Evolutionary conservation across 176 grass and related monocot genomes (phyloP).

Genomic region (Coix lacrymajobi): DNA sequence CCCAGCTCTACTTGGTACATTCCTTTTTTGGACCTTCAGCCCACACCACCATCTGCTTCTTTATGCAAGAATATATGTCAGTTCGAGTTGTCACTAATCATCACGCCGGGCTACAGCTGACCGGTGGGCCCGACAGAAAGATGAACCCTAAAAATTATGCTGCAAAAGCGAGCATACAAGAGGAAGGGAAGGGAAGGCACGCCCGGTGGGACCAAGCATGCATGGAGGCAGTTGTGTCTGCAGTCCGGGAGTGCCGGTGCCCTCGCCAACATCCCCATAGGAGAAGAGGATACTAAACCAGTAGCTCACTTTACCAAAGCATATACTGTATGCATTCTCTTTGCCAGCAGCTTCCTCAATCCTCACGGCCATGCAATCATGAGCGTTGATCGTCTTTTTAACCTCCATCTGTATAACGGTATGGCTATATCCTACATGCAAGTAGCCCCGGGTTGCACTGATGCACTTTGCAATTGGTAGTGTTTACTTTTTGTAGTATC

Average conservation of each 20-base stretch:
- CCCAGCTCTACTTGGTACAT: not conserved
- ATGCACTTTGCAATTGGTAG: not conserved
- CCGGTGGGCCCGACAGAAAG: conserved; percentile 29
- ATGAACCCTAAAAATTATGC: conserved; percentile 13
- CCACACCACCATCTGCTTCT: not conserved
- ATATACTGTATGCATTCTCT: not conserved
- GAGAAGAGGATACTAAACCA: not conserved
- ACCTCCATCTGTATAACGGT: not conserved
- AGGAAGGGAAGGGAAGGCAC: not conserved
- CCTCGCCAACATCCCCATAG: conserved; percentile 30
- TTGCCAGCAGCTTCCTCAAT: conserved; percentile 46
- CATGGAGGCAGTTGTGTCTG: conserved; percentile 3
- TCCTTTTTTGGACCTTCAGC: not conserved
- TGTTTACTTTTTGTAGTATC: not conserved
- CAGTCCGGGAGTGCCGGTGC: conserved; percentile 26
- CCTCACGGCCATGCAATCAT: conserved; percentile 38
- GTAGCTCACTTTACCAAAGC: conserved; percentile 21
- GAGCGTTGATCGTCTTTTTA: conserved; percentile 5
- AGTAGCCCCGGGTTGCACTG: not conserved
- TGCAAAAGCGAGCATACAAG: not conserved
- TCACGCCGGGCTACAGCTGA: not conserved
- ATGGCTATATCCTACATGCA: not conserved
- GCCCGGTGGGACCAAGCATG: not conserved
- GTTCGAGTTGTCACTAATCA: not conserved
- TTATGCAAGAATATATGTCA: not conserved